These are phyloP conservation scores for Moniliella sp. DNA, from an alignment of 1,284 basidiomycete genomes.

Conservation along the genomic window DNA sequence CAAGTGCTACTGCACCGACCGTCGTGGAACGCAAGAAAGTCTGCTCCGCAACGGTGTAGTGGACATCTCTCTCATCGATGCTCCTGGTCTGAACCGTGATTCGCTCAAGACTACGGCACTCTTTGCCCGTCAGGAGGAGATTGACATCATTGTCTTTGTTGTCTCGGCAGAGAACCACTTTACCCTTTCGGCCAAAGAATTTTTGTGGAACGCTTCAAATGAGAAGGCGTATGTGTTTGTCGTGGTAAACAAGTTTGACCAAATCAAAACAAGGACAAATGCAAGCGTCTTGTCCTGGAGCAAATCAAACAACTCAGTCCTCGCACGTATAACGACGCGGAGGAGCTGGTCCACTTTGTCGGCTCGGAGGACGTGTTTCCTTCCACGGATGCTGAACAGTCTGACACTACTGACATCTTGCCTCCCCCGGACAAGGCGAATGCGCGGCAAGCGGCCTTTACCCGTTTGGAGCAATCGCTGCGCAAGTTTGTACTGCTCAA, in stretches of 20 bases:
- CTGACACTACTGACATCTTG: slow-evolving; percentile 1
- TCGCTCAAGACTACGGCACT: slow-evolving; percentile 83
- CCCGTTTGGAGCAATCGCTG: slow-evolving; percentile 69
- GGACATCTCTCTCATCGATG: slow-evolving; percentile 93
- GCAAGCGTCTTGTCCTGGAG: slow-evolving; percentile 66
- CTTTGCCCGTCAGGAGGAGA: slow-evolving; percentile 88
- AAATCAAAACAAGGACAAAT: slow-evolving; percentile 90
- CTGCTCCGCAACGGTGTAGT: slow-evolving; percentile 67
- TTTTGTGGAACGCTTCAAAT: slow-evolving; percentile 73
- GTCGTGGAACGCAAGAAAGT: slow-evolving; percentile 12
- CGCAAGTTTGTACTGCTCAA: slow-evolving; percentile 88
- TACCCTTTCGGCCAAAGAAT: slow-evolving; percentile 82
- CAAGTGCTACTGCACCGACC: slow-evolving; percentile 35
- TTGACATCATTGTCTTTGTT: slow-evolving; percentile 94
- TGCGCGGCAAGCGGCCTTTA: slow-evolving; percentile 40
- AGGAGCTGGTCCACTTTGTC: slow-evolving; percentile 92
- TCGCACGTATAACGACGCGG: slow-evolving; percentile 66
- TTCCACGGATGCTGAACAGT: slow-evolving; percentile 1
- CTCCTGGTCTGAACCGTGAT: slow-evolving; percentile 88
- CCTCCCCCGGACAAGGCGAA: slow-evolving; percentile 3
- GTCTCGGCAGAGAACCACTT: slow-evolving; percentile 97
- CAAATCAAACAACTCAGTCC: slow-evolving; percentile 85
- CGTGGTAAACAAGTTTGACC: slow-evolving; percentile 93
- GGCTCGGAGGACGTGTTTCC: slow-evolving; percentile 45
- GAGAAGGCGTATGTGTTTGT: slow-evolving; percentile 97